Percentiles rank a stretch among this genome's conserved stretches.
Conservation (phyloP, 768 basidiomycete genomes). For the Neoboletus magnificus region DNA sequence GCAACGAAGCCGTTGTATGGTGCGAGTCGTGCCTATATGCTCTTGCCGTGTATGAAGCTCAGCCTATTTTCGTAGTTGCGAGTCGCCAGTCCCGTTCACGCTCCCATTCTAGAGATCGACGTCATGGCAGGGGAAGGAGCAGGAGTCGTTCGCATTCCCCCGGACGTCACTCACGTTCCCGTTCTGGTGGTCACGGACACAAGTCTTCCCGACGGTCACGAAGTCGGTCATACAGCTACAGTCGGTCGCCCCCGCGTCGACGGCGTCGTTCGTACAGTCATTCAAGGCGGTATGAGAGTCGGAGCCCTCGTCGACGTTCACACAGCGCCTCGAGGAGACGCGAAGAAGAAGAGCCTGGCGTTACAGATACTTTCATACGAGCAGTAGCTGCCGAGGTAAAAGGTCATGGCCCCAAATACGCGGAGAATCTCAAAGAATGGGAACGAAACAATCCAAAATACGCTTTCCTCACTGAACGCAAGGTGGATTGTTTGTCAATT, state of each 20-base stretch:
- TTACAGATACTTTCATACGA: conserved; percentile 82
- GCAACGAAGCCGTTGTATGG: conserved; percentile 79
- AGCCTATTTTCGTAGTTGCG: conserved; percentile 13
- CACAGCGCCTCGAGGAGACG: conserved; percentile 30
- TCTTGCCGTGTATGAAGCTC: background rate
- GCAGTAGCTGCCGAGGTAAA: conserved; percentile 84
- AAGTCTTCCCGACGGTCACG: conserved; percentile 21
- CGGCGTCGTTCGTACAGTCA: conserved; percentile 49
- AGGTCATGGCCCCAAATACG: conserved; percentile 76
- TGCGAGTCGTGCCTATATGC: conserved; percentile 32
- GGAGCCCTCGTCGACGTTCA: conserved; percentile 48
- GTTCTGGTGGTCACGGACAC: conserved; percentile 31
- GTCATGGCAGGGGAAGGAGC: conserved; percentile 22
- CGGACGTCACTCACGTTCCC: conserved; percentile 28
- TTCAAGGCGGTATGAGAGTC: conserved; percentile 40
- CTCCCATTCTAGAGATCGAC: conserved; percentile 33
- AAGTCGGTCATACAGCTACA: conserved; percentile 29
- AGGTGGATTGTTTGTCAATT: conserved; percentile 38
- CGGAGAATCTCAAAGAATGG: conserved; percentile 65
- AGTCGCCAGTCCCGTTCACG: conserved; percentile 32
- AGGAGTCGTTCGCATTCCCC: conserved; percentile 27
- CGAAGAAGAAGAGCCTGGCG: conserved; percentile 54
- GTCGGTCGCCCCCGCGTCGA: conserved; percentile 37
- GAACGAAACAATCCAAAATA: conserved; percentile 84
- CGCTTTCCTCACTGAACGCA: conserved; percentile 61